These are phyloP conservation scores for Calonectria honghensis DNA, from an alignment of 2,329 filamentous ascomycete species.

Conservation along the genomic window DNA sequence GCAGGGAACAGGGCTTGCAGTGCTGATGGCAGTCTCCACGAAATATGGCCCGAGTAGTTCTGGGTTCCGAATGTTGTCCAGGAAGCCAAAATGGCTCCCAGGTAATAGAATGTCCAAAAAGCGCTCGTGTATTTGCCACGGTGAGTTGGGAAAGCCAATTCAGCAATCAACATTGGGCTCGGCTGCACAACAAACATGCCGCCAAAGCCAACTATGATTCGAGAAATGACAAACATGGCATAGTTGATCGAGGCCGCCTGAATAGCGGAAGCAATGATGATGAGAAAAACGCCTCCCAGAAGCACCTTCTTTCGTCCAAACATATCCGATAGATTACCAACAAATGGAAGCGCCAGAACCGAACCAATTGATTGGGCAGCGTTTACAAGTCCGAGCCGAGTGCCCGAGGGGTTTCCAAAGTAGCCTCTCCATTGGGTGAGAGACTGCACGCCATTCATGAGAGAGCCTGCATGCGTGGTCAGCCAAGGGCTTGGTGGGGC, in stretches of 20 bases:
- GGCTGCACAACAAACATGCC: constrained; percentile 56
- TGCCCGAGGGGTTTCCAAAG: constrained; percentile 58
- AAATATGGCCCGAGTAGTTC: constrained; percentile 45
- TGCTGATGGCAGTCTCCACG: constrained; percentile 58
- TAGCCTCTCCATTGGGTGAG: constrained; percentile 62
- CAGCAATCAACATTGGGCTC: constrained; percentile 57
- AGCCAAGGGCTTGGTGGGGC: constrained; percentile 4
- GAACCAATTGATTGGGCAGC: constrained; percentile 60
- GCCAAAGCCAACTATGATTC: constrained; percentile 59
- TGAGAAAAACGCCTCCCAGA: constrained; percentile 58
- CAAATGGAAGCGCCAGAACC: constrained; percentile 58
- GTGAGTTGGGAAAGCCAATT: constrained; percentile 60
- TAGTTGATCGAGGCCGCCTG: constrained; percentile 61
- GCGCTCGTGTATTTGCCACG: constrained; percentile 58
- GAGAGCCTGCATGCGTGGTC: constrained; percentile 51
- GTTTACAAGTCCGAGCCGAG: constrained; percentile 58
- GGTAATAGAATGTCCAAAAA: constrained; percentile 61
- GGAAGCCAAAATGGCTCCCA: constrained; percentile 62
- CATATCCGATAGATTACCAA: constrained; percentile 60
- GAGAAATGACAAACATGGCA: constrained; percentile 59
- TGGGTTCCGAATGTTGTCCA: constrained; percentile 62
- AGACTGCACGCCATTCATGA: constrained; percentile 65
- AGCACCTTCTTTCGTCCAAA: constrained; percentile 62
- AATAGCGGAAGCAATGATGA: constrained; percentile 60
- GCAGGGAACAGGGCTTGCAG: constrained; percentile 61